A percentile compares a stretch with the other conserved stretches of the same genome.
Evolutionary conservation across 768 basidiomycete genomes (phyloP).

Genomic region (Psilocybe subaeruginosa): DNA sequence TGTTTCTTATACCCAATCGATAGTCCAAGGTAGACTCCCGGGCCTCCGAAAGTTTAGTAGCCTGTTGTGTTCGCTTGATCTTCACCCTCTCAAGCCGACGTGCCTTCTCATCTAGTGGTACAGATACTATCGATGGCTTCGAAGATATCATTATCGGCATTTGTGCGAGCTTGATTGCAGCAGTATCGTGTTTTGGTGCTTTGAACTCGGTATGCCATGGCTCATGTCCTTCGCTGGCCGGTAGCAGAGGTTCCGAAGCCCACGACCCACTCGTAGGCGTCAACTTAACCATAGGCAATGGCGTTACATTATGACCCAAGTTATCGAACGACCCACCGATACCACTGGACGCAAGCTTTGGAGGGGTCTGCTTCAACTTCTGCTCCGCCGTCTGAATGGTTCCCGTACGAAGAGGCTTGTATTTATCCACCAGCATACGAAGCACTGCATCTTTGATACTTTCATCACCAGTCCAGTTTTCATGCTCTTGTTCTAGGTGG

Average conservation of each 20-base stretch:
- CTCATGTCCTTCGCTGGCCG: slow-evolving; percentile 55
- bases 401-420: slow-evolving; percentile 77
- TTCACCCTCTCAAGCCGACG: slow-evolving; percentile 50
- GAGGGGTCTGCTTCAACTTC: slow-evolving; percentile 57
- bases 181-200: slow-evolving; percentile 53
- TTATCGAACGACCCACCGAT: neutral
- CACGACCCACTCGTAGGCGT: slow-evolving; percentile 40
- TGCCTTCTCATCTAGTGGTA: slow-evolving; percentile 36
- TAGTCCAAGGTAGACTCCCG: slow-evolving; percentile 80
- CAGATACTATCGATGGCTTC: slow-evolving; percentile 13
- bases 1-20: slow-evolving; percentile 54
- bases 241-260: slow-evolving; percentile 55
- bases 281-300: neutral
- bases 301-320: neutral
- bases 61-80: slow-evolving; percentile 53
- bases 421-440: slow-evolving; percentile 86
- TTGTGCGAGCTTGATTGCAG: slow-evolving; percentile 56
- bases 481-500: slow-evolving; percentile 47
- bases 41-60: slow-evolving; percentile 62
- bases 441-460: slow-evolving; percentile 68
- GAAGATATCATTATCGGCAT: slow-evolving; percentile 35
- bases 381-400: slow-evolving; percentile 64
- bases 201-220: slow-evolving; percentile 77
- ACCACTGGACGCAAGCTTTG: slow-evolving; percentile 30
- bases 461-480: slow-evolving; percentile 84